phyloP scores from a whole-genome alignment of 768 basidiomycete species.

The Boletus sensibilis region DNA sequence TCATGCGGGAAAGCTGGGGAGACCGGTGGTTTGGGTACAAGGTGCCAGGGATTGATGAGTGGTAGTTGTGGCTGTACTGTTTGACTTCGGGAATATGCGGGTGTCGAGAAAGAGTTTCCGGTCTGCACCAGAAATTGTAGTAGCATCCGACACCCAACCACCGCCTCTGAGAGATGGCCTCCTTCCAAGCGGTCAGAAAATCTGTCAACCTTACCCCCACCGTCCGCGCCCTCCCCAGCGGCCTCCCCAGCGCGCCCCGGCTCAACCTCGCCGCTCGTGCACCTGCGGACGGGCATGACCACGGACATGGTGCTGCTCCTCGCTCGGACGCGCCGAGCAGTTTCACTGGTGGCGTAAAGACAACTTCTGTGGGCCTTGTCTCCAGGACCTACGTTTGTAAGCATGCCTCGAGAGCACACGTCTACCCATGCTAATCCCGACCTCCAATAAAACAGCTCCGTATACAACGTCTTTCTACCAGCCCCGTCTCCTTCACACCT shows the following conservation, averaged over 20 bases:
- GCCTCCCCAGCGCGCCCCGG: constrained; percentile 73
- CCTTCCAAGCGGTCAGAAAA: constrained; percentile 75
- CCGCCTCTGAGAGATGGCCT: constrained; percentile 55
- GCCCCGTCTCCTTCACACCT: constrained; percentile 77
- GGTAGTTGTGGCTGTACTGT: constrained; percentile 33
- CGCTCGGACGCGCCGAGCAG: constrained; percentile 62
- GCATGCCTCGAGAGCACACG: constrained; percentile 25
- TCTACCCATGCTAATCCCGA: constrained; percentile 16
- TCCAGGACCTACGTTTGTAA: constrained; percentile 66
- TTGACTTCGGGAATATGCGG: constrained; percentile 42
- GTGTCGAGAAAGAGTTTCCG: background rate
- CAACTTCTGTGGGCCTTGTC: constrained; percentile 52
- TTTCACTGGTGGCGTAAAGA: constrained; percentile 58
- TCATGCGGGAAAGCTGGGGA: constrained; percentile 28
- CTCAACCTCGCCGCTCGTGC: constrained; percentile 73
- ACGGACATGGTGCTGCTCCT: constrained; percentile 53
- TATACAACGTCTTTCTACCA: constrained; percentile 54
- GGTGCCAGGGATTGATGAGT: constrained; percentile 29
- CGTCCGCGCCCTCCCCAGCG: constrained; percentile 72
- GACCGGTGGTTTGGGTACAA: constrained; percentile 32
- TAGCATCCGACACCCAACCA: background rate
- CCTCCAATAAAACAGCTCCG: constrained; percentile 36
- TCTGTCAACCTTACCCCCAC: constrained; percentile 81
- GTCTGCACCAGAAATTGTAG: background rate
- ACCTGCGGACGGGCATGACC: constrained; percentile 55